A percentile compares a stretch with the other conserved stretches of the same genome.
These are phyloP conservation scores for Citrus inodora DNA, from an alignment of 345 rosid species.

Conservation along the genomic window DNA sequence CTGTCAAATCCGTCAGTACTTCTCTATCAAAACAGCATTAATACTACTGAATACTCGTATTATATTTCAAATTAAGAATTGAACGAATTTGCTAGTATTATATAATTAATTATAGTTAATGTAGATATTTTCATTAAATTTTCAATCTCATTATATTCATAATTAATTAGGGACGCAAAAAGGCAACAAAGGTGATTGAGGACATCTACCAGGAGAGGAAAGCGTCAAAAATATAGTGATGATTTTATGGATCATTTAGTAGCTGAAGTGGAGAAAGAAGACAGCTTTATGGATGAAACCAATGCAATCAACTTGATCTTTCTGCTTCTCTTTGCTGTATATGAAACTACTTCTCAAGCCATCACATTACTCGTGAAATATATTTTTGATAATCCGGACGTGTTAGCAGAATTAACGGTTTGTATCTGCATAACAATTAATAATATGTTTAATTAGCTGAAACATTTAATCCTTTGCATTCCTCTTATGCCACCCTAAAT, in stretches of 20 bases:
- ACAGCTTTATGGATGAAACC: constrained; percentile 12
- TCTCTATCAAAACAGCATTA: too few relatives aligned
- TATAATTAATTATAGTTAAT: too few relatives aligned
- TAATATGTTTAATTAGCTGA: too few relatives aligned
- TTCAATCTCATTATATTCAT: too few relatives aligned
- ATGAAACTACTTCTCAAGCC: constrained; percentile 33
- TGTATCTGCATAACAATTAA: too few relatives aligned
- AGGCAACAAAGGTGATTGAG: constrained; percentile 19
- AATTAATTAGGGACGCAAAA: constrained; percentile 21
- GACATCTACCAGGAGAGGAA: constrained; percentile 18
- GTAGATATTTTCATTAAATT: too few relatives aligned
- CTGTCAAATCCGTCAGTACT: too few relatives aligned
- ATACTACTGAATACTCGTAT: too few relatives aligned
- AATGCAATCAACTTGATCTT: constrained; percentile 19
- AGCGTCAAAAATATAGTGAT: constrained; percentile 5
- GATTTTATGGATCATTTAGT: constrained; percentile 37
- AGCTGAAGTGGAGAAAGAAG: constrained; percentile 23
- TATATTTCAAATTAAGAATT: too few relatives aligned
- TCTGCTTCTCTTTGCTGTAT: constrained; percentile 24
- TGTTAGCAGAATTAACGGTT: constrained; percentile 19
- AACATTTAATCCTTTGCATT: too few relatives aligned
- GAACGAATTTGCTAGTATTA: too few relatives aligned
- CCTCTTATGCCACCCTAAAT: too few relatives aligned
- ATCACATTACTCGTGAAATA: constrained; percentile 21
- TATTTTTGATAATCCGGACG: constrained; percentile 27